Conservation (phyloP, 805 yeast species). For the Candida boleticola region DNA sequence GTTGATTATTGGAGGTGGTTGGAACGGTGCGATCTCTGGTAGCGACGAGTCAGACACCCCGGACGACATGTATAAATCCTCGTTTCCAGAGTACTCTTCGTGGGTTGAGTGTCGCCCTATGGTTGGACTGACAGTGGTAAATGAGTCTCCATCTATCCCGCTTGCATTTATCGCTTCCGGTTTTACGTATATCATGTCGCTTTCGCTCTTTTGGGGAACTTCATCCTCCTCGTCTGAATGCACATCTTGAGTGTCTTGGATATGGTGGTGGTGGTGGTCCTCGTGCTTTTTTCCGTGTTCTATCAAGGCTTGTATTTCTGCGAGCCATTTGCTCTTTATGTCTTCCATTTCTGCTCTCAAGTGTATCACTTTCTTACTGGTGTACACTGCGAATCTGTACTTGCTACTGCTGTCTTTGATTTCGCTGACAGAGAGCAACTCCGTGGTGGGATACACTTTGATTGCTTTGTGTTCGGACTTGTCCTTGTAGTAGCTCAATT, state of each 20-base stretch:
- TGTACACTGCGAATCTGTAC: conserved; percentile 19
- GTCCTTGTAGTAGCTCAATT: conserved; percentile 39
- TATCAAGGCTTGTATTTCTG: conserved; percentile 6
- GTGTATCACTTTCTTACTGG: conserved; percentile 20
- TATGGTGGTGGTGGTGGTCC: conserved; percentile 3
- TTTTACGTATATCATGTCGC: neutral
- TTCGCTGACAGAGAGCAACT: conserved; percentile 16
- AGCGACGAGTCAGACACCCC: conserved; percentile 10
- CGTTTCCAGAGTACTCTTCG: conserved; percentile 9
- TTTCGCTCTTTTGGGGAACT: neutral
- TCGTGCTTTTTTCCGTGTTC: conserved; percentile 6
- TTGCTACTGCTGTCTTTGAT: conserved; percentile 14
- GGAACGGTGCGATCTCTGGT: neutral
- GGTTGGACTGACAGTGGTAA: neutral
- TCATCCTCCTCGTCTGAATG: conserved; percentile 1
- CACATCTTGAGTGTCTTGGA: neutral
- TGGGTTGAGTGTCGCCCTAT: neutral
- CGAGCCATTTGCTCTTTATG: conserved; percentile 16
- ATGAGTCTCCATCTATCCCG: neutral
- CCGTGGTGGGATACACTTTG: conserved; percentile 25
- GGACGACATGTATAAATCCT: conserved; percentile 8
- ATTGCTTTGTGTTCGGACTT: conserved; percentile 36
- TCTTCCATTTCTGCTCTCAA: conserved; percentile 13
- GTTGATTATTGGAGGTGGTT: neutral
- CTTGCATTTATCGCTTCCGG: neutral